Evolutionary conservation across 768 basidiomycete genomes (phyloP), one percentile per base, ranked within the genome.

Genomic region (Kwoniella dejecticola): DNA sequence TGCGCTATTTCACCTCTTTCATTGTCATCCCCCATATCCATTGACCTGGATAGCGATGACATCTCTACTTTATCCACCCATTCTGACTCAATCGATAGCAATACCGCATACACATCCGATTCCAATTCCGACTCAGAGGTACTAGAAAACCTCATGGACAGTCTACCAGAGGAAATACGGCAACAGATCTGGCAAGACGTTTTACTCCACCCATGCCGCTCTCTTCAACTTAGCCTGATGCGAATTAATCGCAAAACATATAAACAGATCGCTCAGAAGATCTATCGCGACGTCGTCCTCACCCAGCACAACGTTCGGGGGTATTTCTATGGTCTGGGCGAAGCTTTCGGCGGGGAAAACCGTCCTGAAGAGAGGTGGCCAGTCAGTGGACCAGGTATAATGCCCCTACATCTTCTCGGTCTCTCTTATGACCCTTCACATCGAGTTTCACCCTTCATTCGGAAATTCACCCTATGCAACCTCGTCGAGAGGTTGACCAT

Each of bases 391-490:
- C 45, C 56, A 23, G 56, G 56, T 36, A 29, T 57, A 38, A 46
- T 46, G 6, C 56, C 56, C 0, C 19, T 57, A 15, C 21, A 29
- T 29, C 23, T n/a, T 17, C 47, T 57, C 17, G 56, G 56, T 10
- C 27, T 57, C 10, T 57, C 56, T 0, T 47, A 38, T 26, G 45
- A 57, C 15, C 56, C 56, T 21, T 30, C 26, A 0, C 3, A 0
- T 5, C 15, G 30, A 23, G 36, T 17, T 4, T 47, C 56, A 1
- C 46, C 56, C 4, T 57, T 57, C 26, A 48, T 49, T 12, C n/a
- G 56, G 6, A 57, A 41, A 48, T 57, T 57, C 46, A 48, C 56
- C 3, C 24, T 57, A 2, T 57, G 45, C 15, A 57, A 57, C 19
- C 10, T 57, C 3, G 46, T 57, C 15, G 45, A 48, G 48, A 29